phyloP scores from a whole-genome alignment of 208 protist species.

The Porcisia hertigi region DNA sequence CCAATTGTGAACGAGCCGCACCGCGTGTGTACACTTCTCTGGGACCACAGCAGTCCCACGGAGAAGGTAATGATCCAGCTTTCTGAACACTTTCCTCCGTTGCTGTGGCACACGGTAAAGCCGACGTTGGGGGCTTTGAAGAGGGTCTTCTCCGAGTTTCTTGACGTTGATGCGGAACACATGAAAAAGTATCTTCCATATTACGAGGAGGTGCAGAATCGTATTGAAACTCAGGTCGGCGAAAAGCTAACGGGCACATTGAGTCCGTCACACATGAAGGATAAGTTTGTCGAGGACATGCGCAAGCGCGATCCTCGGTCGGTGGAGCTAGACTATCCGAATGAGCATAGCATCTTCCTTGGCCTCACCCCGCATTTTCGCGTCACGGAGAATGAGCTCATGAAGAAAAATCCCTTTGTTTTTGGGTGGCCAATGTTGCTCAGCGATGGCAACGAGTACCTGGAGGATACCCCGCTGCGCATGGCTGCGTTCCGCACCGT shows the following conservation, averaged over 20 bases:
- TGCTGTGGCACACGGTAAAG: slow-evolving; percentile 91
- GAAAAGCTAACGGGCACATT: slow-evolving; percentile 76
- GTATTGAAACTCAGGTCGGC: slow-evolving; percentile 74
- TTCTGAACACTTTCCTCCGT: slow-evolving; percentile 83
- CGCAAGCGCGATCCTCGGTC: slow-evolving; percentile 76
- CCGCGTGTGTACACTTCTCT: slow-evolving; percentile 73
- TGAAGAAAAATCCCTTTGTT: slow-evolving; percentile 92
- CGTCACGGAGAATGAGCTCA: slow-evolving; percentile 75
- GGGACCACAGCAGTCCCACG: slow-evolving; percentile 89
- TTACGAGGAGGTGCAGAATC: slow-evolving; percentile 86
- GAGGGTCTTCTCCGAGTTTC: slow-evolving; percentile 88
- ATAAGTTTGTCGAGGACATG: slow-evolving; percentile 90
- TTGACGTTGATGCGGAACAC: slow-evolving; percentile 88
- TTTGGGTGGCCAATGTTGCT: slow-evolving; percentile 92
- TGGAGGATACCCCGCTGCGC: slow-evolving; percentile 78
- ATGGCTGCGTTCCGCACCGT: slow-evolving; percentile 89
- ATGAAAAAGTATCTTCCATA: slow-evolving; percentile 92
- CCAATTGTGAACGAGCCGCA: slow-evolving; percentile 90
- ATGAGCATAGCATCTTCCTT: slow-evolving; percentile 85
- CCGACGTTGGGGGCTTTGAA: slow-evolving; percentile 76
- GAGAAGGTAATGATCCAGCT: slow-evolving; percentile 92
- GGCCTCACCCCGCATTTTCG: slow-evolving; percentile 83
- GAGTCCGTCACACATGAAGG: slow-evolving; percentile 78
- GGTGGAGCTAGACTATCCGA: slow-evolving; percentile 84
- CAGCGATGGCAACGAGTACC: slow-evolving; percentile 85